Evolutionary conservation across 768 basidiomycete species (phyloP), one percentile per base, ranked within the genome.

Genomic region (Kwoniella mangroviensis): DNA sequence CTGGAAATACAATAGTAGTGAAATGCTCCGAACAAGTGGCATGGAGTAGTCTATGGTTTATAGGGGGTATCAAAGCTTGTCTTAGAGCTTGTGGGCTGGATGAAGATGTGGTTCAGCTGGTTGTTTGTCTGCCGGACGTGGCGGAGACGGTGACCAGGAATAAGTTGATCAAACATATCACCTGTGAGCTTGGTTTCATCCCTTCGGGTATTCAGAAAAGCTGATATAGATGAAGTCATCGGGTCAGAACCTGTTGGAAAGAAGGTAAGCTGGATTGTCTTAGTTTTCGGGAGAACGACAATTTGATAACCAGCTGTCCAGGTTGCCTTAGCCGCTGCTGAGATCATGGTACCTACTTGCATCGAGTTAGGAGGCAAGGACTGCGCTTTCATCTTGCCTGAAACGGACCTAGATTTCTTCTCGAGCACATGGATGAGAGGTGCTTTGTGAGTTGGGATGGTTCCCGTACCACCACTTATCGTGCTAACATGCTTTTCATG

Each of bases 301-400:
- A 28, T 49, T 3, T 28, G 34, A 24, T 26, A 10, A 51, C n/a
- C 15, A 17, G 40, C 43, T 10, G 13, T 24, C 5, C 52, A 82
- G 81, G 88, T 98, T 70, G 93, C 94, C 0, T 75, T 86, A 21
- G 92, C 91, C 60, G 96, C 94, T 17, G 91, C 93, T 0, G 88
- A 90, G 71, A 87, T 94, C 77, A 87, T 97, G 54, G 95, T 92
- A 0, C 96, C 96, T 0, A 91, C 97, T 0, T 93, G 92, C 0
- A 88, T 99, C 24, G 96, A 98, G 83, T 87, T 99, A 1, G 96
- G 96, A n/a, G 93, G 94, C 42, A 96, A 98, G 82, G 96, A 99
- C 80, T 93, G 95, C 0, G 91, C 91, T 1, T 88, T 99, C 75
- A 88, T 99, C 68, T 87, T 98, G 34, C 92, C 93, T 6, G 88